Evolutionary conservation across 805 yeast species (phyloP), one percentile per base, ranked within the genome.

Genomic region (Kuraishia capsulata): DNA sequence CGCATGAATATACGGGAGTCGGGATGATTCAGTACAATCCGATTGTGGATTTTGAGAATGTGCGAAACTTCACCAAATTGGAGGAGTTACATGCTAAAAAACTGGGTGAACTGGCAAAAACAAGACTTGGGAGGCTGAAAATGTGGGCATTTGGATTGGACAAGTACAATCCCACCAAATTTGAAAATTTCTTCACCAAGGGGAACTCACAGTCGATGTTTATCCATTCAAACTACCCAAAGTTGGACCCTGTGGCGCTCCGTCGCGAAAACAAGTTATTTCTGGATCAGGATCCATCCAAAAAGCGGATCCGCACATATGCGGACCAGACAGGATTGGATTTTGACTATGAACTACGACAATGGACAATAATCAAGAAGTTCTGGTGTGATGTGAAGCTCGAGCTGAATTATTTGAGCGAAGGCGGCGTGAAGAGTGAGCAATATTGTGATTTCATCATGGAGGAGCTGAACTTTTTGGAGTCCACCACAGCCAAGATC

Each of bases 11-110:
- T 46, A 53, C 57, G 9, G 80, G 80, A 4, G 71, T 73, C 18
- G 78, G 75, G 3, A 73, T 74, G 79, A 71, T 76, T 5, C 80
- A 74, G 44, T 67, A 58, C 44, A 73, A 73, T 44, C 78, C 79
- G 0, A 59, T 62, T 1, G 57, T 55, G 23, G 78, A 73, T 46
- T 63, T 38, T 33, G 18, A 47, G 8, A 49, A 51, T 31, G 39
- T 47, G 13, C 40, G 40, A 5, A 23, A 43, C n/a, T 56, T 46
- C 43, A 25, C 44, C 23, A 23, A 33, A 19, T 33, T 40, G 17
- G 39, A 43, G 17, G 8, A 31, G 21, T 40, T 46, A 4, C 11
- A 41, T 1, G 16, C n/a, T 17, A 31, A 18, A 8, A 30, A 35
- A 5, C 14, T 14, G 24, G 16, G 20, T 3, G 19, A 25, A 11